Evolutionary conservation across 225 moss, liverwort and hornwort genomes (phyloP).

Genomic region (Takakia lepidozioides): DNA sequence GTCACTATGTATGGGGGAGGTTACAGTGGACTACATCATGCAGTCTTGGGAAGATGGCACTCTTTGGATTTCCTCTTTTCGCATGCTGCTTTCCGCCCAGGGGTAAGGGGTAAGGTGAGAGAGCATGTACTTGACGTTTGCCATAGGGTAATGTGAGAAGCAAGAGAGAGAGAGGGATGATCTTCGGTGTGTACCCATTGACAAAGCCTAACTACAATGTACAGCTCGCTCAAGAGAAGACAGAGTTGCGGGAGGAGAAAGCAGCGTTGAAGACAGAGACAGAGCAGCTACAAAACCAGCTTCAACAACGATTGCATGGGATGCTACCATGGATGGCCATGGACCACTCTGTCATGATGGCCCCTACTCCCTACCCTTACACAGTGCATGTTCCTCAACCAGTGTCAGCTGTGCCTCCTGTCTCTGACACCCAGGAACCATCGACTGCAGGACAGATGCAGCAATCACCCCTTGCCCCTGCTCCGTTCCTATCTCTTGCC

Average conservation of each 20-base stretch:
- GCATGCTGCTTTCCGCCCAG: too few relatives aligned
- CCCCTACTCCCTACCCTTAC: slow-evolving; percentile 39
- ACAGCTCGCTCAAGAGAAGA: slow-evolving; percentile 77
- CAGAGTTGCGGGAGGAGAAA: slow-evolving; percentile 88
- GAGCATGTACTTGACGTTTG: neutral
- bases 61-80: too few relatives aligned
- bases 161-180: neutral
- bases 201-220: too few relatives aligned
- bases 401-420: slow-evolving; percentile 28
- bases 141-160: neutral
- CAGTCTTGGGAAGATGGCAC: neutral
- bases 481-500: slow-evolving; percentile 39
- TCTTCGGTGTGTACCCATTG: neutral
- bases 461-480: slow-evolving; percentile 15
- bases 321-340: slow-evolving; percentile 55
- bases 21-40: too few relatives aligned
- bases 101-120: neutral
- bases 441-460: slow-evolving; percentile 22
- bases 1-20: too few relatives aligned
- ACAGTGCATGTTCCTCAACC: slow-evolving; percentile 32
- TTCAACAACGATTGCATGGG: slow-evolving; percentile 40
- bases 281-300: slow-evolving; percentile 55
- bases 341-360: slow-evolving; percentile 55
- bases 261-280: slow-evolving; percentile 53
- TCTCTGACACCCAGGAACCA: slow-evolving; percentile 12